Conservation (phyloP, 495 filamentous ascomycete genomes). For the Trichoderma erinaceum region DNA sequence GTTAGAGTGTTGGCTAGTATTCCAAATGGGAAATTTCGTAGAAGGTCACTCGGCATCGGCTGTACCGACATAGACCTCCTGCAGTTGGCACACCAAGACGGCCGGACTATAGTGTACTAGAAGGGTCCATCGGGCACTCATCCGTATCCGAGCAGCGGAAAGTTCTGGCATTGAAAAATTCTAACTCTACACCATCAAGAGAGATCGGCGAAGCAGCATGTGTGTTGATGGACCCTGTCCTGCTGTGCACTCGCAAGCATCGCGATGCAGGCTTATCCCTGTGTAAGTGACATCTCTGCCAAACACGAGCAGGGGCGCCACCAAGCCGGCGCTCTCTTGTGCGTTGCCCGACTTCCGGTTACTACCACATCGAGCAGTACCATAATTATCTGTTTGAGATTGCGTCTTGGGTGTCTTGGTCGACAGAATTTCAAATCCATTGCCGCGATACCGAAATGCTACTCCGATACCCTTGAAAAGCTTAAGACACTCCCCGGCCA, state of each 20-base stretch:
- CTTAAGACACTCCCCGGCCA: not conserved
- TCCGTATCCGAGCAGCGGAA: not conserved
- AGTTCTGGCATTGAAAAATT: not conserved
- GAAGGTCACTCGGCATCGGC: no score
- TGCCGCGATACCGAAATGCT: not conserved
- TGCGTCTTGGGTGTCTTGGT: not conserved
- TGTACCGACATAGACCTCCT: no score
- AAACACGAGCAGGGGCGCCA: not conserved
- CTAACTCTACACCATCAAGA: not conserved
- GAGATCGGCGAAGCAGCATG: no score
- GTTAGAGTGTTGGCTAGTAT: no score
- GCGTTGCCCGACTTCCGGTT: not conserved
- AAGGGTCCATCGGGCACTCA: not conserved
- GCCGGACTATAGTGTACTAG: not conserved
- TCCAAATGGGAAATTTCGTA: no score
- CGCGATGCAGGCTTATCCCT: not conserved
- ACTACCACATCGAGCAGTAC: not conserved
- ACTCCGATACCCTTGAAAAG: conserved; percentile 12
- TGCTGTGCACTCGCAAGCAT: not conserved
- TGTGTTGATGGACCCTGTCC: no score
- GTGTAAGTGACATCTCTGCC: not conserved
- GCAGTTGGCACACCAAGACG: no score
- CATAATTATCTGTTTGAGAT: not conserved
- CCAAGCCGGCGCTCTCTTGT: not conserved
- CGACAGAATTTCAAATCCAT: not conserved